Evolutionary conservation across 108 stramenopile genomes (phyloP), one percentile per base, ranked within the genome.

Genomic region (Epipyxis sp.): DNA sequence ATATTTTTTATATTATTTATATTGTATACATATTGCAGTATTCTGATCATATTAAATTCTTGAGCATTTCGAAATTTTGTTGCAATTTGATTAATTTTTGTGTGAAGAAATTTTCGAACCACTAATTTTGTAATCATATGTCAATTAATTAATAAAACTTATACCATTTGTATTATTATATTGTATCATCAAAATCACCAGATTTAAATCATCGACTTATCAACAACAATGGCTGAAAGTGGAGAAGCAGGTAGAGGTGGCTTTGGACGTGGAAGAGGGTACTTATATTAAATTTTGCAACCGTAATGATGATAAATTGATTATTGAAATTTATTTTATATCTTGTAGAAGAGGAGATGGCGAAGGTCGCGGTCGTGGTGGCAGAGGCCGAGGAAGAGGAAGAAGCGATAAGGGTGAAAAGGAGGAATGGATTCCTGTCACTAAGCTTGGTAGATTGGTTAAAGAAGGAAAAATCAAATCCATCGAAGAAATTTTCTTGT

Each of bases 391-490:
- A 16, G 30, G 61, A 6, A 32, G 61, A 32, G 61, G 61, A 32
- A 16, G 34, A 6, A 16, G 61, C 34, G 61, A 65, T 32, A 65
- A 65, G 61, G 61, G 61, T 25, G 61, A 65, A 32, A 65, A 65
- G 61, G 61, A 65, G 61, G 68, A 81, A 27, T 88, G 88, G 88
- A 80, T 92, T 29, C 99, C 99, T 79, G 95, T 98, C 50, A 99
- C 99, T 91, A 99, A 99, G 92, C 97, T 99, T 77, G 99, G 99
- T 67, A 97, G 99, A 84, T 90, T 99, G 39, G 97, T 99, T 40
- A 98, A 98, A 93, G 97, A 97, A 77, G 95, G 95, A 78, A 98
- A 98, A 91, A 96, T 99, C 86, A 92, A 87, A 42, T 89, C 88
- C 82, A 90, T 99, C 65, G 99, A 99, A 90, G 97, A 99, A 84